Evolutionary conservation across 2,329 filamentous ascomycete genomes (phyloP).

Genomic region (Pestalotiopsis sp.): DNA sequence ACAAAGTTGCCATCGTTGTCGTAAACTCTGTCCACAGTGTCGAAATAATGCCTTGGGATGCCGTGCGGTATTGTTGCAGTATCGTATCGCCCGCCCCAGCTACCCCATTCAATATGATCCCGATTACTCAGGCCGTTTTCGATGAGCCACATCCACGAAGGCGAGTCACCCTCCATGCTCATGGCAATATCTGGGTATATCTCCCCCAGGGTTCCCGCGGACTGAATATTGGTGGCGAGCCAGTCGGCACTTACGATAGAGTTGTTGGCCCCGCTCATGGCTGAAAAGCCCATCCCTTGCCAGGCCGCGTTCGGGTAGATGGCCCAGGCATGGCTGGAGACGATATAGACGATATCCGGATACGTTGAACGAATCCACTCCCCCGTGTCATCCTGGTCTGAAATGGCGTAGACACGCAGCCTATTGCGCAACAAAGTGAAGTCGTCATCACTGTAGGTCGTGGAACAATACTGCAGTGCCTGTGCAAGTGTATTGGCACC

Average conservation of each 20-base stretch:
- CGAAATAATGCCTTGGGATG: background rate
- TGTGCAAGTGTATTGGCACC: constrained; percentile 52
- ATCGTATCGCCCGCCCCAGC: constrained; percentile 46
- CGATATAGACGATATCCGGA: constrained; percentile 51
- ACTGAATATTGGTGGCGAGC: constrained; percentile 51
- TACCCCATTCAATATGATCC: constrained; percentile 43
- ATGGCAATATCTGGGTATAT: constrained; percentile 44
- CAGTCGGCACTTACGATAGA: constrained; percentile 43
- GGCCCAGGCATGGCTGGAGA: constrained; percentile 51
- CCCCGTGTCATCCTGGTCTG: constrained; percentile 54
- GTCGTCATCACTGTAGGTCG: constrained; percentile 31
- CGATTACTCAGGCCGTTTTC: constrained; percentile 45
- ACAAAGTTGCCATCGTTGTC: background rate
- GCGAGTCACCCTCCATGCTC: constrained; percentile 50
- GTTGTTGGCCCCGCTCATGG: background rate
- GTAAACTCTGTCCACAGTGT: background rate
- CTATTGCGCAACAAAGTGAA: constrained; percentile 15
- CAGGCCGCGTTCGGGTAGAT: constrained; percentile 57
- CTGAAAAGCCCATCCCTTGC: constrained; percentile 51
- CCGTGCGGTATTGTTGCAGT: background rate
- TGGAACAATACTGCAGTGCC: constrained; percentile 42
- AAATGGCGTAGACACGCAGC: constrained; percentile 49
- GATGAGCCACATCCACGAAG: constrained; percentile 44
- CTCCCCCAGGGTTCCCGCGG: constrained; percentile 35
- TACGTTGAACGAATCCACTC: constrained; percentile 50